These are phyloP conservation scores for Nigrospora sphaerica DNA, from an alignment of 2,329 filamentous ascomycete genomes.

Conservation along the genomic window DNA sequence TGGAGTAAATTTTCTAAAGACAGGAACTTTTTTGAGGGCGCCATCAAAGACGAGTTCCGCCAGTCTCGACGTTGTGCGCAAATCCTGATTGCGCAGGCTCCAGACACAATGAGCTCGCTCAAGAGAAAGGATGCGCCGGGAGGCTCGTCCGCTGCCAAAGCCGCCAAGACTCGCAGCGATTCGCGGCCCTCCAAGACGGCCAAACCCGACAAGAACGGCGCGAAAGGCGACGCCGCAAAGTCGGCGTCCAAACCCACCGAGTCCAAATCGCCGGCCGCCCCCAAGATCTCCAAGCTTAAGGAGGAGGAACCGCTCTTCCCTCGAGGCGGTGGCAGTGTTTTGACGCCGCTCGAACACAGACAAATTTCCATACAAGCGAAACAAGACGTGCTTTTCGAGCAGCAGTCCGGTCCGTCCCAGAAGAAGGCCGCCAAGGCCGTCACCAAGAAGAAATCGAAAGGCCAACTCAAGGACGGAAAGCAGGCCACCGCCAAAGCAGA, in stretches of 20 bases:
- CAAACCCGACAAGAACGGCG: slow-evolving; percentile 30
- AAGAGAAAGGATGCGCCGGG: slow-evolving; percentile 53
- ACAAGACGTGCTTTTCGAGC: slow-evolving; percentile 85
- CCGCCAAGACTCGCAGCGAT: slow-evolving; percentile 37
- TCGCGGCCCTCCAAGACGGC: slow-evolving; percentile 41
- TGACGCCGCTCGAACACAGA: slow-evolving; percentile 92
- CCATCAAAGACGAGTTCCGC: background rate
- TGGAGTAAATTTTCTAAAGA: slow-evolving; percentile 1
- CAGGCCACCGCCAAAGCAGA: slow-evolving; percentile 45
- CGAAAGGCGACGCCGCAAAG: slow-evolving; percentile 18
- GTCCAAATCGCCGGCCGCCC: slow-evolving; percentile 18
- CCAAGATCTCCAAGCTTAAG: slow-evolving; percentile 41
- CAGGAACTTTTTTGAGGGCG: background rate
- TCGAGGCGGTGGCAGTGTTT: slow-evolving; percentile 79
- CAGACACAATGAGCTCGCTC: slow-evolving; percentile 42
- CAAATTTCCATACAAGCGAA: slow-evolving; percentile 93
- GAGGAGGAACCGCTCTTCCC: slow-evolving; percentile 90
- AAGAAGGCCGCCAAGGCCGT: slow-evolving; percentile 33
- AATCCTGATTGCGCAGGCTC: background rate
- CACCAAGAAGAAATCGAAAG: slow-evolving; percentile 52
- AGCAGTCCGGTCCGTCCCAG: slow-evolving; percentile 50
- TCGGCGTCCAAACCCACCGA: slow-evolving; percentile 11
- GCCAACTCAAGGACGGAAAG: slow-evolving; percentile 41
- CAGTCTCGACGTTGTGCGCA: background rate
- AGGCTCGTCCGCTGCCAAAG: slow-evolving; percentile 40